These are phyloP conservation scores for Jacaranda copaia DNA, from an alignment of 257 asterid species.

Conservation along the genomic window DNA sequence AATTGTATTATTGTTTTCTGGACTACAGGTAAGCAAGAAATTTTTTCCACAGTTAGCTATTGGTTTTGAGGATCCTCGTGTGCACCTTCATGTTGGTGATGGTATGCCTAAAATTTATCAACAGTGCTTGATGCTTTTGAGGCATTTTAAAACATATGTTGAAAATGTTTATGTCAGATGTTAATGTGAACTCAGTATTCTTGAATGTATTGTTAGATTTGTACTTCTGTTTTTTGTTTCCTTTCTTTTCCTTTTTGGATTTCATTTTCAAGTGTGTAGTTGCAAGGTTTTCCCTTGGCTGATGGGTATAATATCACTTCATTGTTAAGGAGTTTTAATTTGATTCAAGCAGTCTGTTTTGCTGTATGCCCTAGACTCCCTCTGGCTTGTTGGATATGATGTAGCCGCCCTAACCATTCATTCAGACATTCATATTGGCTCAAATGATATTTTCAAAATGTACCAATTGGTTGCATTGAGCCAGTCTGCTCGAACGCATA, in stretches of 20 bases:
- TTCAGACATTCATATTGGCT: neutral
- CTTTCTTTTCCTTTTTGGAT: neutral
- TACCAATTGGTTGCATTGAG: neutral
- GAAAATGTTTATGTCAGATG: slow-evolving; percentile 1
- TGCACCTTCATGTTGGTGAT: slow-evolving; percentile 92
- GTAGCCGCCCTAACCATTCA: neutral
- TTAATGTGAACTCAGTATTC: neutral
- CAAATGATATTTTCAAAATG: neutral
- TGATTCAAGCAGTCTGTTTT: neutral
- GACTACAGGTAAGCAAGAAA: slow-evolving; percentile 84
- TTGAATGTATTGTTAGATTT: neutral
- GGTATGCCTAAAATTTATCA: slow-evolving; percentile 54
- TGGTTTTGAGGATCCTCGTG: slow-evolving; percentile 97
- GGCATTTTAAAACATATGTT: slow-evolving; percentile 12
- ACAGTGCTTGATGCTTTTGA: slow-evolving; percentile 20
- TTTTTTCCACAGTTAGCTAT: slow-evolving; percentile 90
- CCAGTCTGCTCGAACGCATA: neutral
- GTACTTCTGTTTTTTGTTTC: neutral
- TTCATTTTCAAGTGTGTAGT: slow-evolving; percentile 16
- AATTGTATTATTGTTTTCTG: slow-evolving; percentile 10
- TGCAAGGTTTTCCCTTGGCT: neutral
- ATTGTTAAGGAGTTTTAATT: neutral
- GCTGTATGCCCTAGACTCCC: neutral
- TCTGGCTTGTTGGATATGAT: neutral
- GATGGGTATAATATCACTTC: neutral